Base-by-base conservation (phyloP, 148 eudicot species). In the Camellia japonica region DNA sequence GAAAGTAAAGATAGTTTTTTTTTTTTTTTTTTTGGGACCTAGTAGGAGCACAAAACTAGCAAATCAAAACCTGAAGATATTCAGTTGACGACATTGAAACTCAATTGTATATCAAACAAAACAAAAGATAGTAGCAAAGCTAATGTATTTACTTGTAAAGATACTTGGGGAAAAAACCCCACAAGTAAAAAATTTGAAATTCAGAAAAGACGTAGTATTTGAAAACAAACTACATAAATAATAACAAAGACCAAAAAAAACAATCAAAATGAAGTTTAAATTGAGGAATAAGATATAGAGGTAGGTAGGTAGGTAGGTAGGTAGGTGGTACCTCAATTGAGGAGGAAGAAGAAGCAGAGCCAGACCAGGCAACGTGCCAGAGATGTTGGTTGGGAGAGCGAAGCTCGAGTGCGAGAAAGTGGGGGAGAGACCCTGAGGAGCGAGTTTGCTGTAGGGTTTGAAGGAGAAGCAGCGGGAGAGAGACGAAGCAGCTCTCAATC, bases 301-400 rank as follows among this genome's bases (percentile, higher is more conserved):
- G 59, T 11, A 43, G 42, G 18, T 15, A 6, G 6, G 41, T 20
- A 55, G 43, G 15, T 15, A 6, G 6, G 41, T 20, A 43, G 43
- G 15, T n/a, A n/a, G n/a, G n/a, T n/a, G n/a, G n/a, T 5, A 95
- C 98, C 98, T 96, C 95, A 41, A 94, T 88, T 18, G 91, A 78
- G 75, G 89, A 46, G 20, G 99, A 85, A 52, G 92, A 87, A 43
- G 99, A 93, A 9, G 97, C 87, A 9, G 95, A 86, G 75, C 98
- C 99, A 55, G 91, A 92, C 99, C 99, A 96, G 13, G 98, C 89
- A 78, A 92, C 93, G 73, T 88, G 91, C 95, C 98, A 92, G 79
- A 81, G 70, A 42, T 51, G 70, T 74, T 79, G 75, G 79, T 84
- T 38, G 85, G 67, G 84, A 71, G 93, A 82, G 6, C 88, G 91